phyloP scores from a whole-genome alignment of 2,329 filamentous ascomycete genomes.

The Paracoccidioides brasiliensis region DNA sequence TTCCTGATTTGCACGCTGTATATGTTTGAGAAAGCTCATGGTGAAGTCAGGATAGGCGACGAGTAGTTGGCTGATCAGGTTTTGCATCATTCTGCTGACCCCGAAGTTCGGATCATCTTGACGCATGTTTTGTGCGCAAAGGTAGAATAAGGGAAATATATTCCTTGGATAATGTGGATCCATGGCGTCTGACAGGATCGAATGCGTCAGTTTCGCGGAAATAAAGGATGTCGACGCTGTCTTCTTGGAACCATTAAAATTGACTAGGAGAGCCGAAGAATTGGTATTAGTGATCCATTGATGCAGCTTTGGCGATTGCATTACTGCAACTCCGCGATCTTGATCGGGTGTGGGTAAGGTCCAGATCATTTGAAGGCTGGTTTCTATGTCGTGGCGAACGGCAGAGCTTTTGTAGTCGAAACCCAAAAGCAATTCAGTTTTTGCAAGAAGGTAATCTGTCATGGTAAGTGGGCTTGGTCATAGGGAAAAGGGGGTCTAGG shows the following conservation, averaged over 20 bases:
- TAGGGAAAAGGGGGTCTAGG: neutral
- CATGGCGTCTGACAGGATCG: neutral
- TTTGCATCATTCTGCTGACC: neutral
- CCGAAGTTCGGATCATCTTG: neutral
- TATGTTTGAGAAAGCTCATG: slow-evolving; percentile 1
- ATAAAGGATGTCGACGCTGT: neutral
- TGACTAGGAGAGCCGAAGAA: slow-evolving; percentile 1
- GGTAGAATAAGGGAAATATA: neutral
- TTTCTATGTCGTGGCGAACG: neutral
- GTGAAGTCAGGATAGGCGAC: neutral
- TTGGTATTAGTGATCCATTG: neutral
- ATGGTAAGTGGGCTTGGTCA: neutral
- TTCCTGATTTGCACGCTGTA: neutral
- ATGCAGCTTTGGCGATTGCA: slow-evolving; percentile 2
- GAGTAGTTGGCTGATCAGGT: neutral
- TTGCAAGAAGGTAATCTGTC: neutral
- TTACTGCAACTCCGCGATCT: neutral
- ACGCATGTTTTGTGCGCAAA: neutral
- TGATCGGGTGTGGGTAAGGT: neutral
- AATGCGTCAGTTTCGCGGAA: neutral
- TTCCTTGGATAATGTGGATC: slow-evolving; percentile 1
- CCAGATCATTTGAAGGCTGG: neutral
- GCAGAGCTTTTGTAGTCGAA: neutral
- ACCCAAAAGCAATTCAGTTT: neutral
- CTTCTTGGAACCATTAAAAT: slow-evolving; percentile 1